Evolutionary conservation across 129 eudicot species (phyloP).

Genomic region (Logfia minima): DNA sequence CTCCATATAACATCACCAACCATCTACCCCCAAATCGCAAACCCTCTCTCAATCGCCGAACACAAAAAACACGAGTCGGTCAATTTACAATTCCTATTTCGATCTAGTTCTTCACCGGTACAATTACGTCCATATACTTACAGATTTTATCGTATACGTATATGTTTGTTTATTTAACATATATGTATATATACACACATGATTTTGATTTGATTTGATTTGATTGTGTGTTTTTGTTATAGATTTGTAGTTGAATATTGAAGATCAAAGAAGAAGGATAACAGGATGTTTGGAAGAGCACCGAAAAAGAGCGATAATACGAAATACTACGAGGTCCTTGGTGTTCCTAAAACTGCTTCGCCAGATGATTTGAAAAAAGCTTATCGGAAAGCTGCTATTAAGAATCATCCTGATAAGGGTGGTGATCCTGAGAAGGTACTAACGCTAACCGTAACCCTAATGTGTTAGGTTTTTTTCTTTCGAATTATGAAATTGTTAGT

Average conservation of each 20-base stretch:
- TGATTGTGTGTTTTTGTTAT: neutral
- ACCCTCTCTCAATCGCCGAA: constrained; percentile 22
- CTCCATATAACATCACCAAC: constrained; percentile 4
- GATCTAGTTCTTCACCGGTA: constrained; percentile 24
- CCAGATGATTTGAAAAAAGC: constrained; percentile 68
- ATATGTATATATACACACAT: neutral
- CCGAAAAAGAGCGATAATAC: constrained; percentile 63
- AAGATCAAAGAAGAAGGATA: neutral
- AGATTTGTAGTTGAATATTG: constrained; percentile 1
- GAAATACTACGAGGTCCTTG: constrained; percentile 62
- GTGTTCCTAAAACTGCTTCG: constrained; percentile 50
- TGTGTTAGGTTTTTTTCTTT: neutral
- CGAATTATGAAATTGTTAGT: neutral
- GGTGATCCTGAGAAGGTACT: constrained; percentile 72
- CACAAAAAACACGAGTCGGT: neutral
- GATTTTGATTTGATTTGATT: neutral
- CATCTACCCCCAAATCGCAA: constrained; percentile 2
- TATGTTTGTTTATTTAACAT: neutral
- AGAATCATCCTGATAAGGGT: constrained; percentile 71
- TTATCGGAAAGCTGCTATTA: constrained; percentile 62
- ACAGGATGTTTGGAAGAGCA: constrained; percentile 58
- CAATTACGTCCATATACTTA: neutral
- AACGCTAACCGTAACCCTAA: neutral
- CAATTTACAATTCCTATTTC: neutral
- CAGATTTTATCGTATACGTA: neutral